Conservation (phyloP, 1,284 basidiomycete genomes). For the Ganoderma boninense region DNA sequence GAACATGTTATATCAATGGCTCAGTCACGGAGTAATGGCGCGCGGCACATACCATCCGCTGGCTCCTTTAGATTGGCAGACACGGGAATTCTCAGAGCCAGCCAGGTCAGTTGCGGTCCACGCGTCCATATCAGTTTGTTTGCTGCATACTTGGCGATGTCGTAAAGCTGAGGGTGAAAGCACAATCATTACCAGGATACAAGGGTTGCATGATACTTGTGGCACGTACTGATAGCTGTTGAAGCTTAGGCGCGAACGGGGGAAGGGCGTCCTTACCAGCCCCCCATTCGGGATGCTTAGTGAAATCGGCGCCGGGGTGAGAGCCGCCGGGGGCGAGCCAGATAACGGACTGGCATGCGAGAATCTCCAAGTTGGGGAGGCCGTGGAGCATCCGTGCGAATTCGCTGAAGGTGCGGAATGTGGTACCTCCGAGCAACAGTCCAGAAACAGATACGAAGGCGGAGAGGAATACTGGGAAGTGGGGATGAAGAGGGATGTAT, state of each 20-base stretch:
- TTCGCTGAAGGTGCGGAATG: background rate
- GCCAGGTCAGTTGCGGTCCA: background rate
- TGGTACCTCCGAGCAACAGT: too few relatives aligned
- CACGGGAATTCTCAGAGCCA: background rate
- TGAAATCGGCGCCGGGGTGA: background rate
- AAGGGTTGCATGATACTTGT: too few relatives aligned
- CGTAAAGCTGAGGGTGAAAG: background rate
- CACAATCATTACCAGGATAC: background rate
- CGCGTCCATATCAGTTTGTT: background rate
- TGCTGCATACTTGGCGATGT: background rate
- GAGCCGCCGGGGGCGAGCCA: background rate
- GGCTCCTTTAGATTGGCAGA: background rate
- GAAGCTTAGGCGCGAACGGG: background rate
- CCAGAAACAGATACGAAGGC: background rate
- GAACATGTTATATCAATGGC: too few relatives aligned
- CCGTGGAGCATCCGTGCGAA: background rate
- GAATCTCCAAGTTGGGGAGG: background rate
- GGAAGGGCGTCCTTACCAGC: background rate
- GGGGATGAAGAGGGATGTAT: background rate
- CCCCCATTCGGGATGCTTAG: background rate
- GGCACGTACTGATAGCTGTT: background rate
- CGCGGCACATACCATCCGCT: background rate
- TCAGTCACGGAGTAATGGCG: background rate
- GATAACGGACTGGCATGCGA: background rate
- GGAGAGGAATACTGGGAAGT: background rate